Percentiles rank a stretch among this genome's conserved stretches.
Evolutionary conservation across 768 basidiomycete species (phyloP).

Genomic region (Chiua virens): DNA sequence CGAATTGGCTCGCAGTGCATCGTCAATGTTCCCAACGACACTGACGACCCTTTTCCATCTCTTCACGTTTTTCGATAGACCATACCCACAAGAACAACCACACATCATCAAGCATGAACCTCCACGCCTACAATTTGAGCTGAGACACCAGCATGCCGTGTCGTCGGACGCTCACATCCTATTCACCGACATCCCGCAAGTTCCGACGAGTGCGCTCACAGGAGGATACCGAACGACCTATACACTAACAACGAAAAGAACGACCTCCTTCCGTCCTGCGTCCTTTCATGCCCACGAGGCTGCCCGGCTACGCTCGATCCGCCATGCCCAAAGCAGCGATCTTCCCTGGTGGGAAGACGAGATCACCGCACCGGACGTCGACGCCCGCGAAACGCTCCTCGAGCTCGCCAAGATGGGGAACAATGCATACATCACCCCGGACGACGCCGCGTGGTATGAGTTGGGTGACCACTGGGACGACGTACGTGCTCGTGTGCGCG

Average conservation of each 20-base stretch:
- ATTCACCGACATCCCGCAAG: conserved; percentile 49
- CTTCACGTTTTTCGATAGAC: conserved; percentile 23
- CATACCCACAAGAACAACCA: conserved; percentile 5
- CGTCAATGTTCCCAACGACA: conserved; percentile 40
- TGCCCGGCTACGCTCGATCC: conserved; percentile 46
- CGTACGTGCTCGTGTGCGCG: conserved; percentile 27
- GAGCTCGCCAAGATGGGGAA: conserved; percentile 93
- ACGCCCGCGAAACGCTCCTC: conserved; percentile 71
- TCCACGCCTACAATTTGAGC: conserved; percentile 45
- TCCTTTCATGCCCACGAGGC: conserved; percentile 45
- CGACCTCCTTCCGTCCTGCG: conserved; percentile 44
- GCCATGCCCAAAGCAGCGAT: conserved; percentile 44
- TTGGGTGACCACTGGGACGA: conserved; percentile 64
- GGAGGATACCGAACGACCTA: conserved; percentile 30
- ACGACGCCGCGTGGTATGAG: conserved; percentile 76
- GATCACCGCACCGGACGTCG: conserved; percentile 71
- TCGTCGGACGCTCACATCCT: conserved; percentile 47
- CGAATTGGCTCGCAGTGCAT: conserved; percentile 1
- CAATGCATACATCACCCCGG: conserved; percentile 78
- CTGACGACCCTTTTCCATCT: conserved; percentile 49
- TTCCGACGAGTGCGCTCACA: conserved; percentile 7
- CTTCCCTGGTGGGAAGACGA: conserved; percentile 77
- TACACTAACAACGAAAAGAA: conserved; percentile 37
- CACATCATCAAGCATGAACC: background rate
- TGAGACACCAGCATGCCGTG: conserved; percentile 63